Evolutionary conservation across 345 rosid genomes (phyloP).

Genomic region (Hibiscus syriacus): DNA sequence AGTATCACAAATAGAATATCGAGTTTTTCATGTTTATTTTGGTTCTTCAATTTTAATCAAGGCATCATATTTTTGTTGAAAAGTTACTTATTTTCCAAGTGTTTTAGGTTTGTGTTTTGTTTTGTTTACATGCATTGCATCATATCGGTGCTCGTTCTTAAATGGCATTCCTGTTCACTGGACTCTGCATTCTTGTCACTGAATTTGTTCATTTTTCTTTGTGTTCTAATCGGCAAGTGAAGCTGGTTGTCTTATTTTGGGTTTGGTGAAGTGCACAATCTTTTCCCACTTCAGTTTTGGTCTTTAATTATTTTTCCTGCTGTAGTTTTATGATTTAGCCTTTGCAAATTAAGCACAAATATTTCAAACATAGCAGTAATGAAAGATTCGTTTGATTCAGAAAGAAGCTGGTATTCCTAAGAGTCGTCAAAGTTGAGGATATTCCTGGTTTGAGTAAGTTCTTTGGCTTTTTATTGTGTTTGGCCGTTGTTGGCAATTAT

Average conservation of each 20-base stretch:
- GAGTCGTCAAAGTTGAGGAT: constrained; percentile 70
- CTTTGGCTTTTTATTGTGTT: constrained; percentile 1
- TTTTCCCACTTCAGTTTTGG: background rate
- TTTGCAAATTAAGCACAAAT: background rate
- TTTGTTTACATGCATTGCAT: background rate
- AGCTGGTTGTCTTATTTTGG: background rate
- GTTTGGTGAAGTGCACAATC: background rate
- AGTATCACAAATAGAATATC: background rate
- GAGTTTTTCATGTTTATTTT: background rate
- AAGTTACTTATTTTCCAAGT: background rate
- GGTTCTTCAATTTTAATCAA: background rate
- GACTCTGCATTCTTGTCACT: background rate
- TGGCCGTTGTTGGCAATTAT: background rate
- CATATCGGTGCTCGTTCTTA: background rate
- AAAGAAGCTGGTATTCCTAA: constrained; percentile 82
- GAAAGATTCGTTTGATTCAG: constrained; percentile 34
- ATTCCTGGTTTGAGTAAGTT: constrained; percentile 91
- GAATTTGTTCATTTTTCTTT: background rate
- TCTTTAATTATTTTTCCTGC: background rate
- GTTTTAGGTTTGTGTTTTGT: background rate
- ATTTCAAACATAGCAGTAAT: constrained; percentile 17
- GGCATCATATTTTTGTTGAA: background rate
- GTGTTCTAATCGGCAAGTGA: background rate
- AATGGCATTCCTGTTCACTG: background rate
- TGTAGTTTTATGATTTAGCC: background rate